phyloP scores from a whole-genome alignment of 257 asterid genomes.

The Solanum piurae region DNA sequence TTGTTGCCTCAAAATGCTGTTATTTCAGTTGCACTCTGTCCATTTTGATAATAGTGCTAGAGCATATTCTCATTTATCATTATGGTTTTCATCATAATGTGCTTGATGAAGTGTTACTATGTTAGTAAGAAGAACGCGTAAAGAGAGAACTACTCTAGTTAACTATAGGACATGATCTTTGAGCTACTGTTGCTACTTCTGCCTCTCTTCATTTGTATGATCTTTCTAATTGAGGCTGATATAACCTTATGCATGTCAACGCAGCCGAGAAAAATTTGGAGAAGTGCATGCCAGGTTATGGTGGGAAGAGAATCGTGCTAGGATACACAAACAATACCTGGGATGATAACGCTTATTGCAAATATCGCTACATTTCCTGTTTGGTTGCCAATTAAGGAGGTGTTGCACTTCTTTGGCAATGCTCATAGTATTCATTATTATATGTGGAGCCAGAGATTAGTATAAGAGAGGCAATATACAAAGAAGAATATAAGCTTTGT shows the following conservation, averaged over 20 bases:
- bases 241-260: not conserved
- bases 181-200: not conserved
- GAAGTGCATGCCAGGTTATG: slow-evolving; percentile 79
- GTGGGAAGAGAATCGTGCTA: slow-evolving; percentile 91
- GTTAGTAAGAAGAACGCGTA: not conserved
- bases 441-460: not conserved
- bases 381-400: not conserved
- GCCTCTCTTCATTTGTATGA: not conserved
- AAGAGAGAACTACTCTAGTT: not conserved
- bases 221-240: not conserved
- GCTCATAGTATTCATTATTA: not conserved
- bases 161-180: not conserved
- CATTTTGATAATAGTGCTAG: not conserved
- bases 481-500: slow-evolving; percentile 4
- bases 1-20: not conserved
- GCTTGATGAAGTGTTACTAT: not conserved
- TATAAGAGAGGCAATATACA: not conserved
- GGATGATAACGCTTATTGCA: slow-evolving; percentile 10
- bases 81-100: not conserved
- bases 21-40: not conserved
- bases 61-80: not conserved
- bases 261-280: slow-evolving; percentile 83
- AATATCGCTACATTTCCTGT: not conserved
- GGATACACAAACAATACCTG: slow-evolving; percentile 76
- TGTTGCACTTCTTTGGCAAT: not conserved